A percentile compares a stretch with the other conserved stretches of the same genome.
Conservation (phyloP, 1,284 basidiomycete species). For the Heterobasidion annosum region DNA sequence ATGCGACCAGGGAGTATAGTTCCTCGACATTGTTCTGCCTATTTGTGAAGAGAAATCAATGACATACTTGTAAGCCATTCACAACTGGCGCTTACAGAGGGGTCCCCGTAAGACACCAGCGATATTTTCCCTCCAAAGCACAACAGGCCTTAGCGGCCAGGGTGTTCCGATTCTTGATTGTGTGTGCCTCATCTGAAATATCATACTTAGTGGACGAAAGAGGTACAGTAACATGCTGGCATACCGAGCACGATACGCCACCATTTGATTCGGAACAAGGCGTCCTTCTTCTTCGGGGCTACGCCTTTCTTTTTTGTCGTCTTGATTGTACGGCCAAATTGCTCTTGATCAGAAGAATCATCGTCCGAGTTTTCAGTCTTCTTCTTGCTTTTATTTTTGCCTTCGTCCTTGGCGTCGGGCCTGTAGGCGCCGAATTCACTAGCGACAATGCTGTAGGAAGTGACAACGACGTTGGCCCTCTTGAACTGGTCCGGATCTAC, state of each 20-base stretch:
- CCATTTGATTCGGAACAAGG: slow-evolving; percentile 79
- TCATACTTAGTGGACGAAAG: background rate
- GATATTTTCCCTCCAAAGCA: slow-evolving; percentile 67
- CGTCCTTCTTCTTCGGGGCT: slow-evolving; percentile 38
- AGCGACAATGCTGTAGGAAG: slow-evolving; percentile 75
- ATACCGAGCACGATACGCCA: slow-evolving; percentile 79
- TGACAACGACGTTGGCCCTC: slow-evolving; percentile 71
- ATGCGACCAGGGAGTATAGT: slow-evolving; percentile 83
- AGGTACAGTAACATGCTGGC: slow-evolving; percentile 8
- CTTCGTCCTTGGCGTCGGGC: slow-evolving; percentile 40
- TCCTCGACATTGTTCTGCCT: slow-evolving; percentile 75
- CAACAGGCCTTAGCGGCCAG: slow-evolving; percentile 80
- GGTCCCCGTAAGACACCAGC: slow-evolving; percentile 89
- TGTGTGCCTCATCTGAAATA: slow-evolving; percentile 87
- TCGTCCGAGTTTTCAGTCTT: slow-evolving; percentile 24
- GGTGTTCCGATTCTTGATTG: slow-evolving; percentile 90
- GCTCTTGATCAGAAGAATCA: slow-evolving; percentile 28
- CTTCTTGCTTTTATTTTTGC: slow-evolving; percentile 27
- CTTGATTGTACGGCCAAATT: slow-evolving; percentile 27
- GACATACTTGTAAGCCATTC: no score
- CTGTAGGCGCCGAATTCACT: slow-evolving; percentile 57
- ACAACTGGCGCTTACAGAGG: slow-evolving; percentile 55
- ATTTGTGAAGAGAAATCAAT: background rate
- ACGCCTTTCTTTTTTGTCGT: slow-evolving; percentile 31
- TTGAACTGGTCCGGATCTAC: slow-evolving; percentile 54